These are phyloP conservation scores for Entophlyctis luteolus DNA, from an alignment of 192 early-diverging fungal species.

Conservation along the genomic window DNA sequence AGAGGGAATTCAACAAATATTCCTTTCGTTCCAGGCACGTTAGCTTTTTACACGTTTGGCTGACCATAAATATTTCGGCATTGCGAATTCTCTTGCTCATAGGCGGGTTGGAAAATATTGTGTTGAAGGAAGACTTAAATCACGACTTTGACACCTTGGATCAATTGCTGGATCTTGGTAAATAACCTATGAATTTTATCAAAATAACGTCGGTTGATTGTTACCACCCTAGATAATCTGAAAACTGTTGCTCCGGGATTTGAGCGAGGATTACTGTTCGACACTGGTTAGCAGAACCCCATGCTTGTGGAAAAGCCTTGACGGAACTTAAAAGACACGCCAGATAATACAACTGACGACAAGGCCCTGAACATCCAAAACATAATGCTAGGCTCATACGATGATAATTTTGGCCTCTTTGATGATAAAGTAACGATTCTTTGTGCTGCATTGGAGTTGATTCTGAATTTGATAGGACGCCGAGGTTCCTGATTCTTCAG, in stretches of 20 bases:
- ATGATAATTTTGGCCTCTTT: constrained; percentile 30
- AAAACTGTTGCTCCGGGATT: constrained; percentile 69
- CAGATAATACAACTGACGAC: neutral
- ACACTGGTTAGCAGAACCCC: no score
- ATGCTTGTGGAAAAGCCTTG: no score
- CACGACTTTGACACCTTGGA: constrained; percentile 30
- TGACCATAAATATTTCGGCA: neutral
- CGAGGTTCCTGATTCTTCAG: neutral
- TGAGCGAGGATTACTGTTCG: constrained; percentile 58
- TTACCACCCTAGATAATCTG: constrained; percentile 38
- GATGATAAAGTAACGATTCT: constrained; percentile 1
- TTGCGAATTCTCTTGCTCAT: neutral
- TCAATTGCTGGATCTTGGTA: constrained; percentile 31
- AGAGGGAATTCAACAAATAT: constrained; percentile 63
- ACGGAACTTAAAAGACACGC: neutral
- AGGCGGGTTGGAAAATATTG: constrained; percentile 53
- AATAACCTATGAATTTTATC: no score
- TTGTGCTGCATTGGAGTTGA: neutral
- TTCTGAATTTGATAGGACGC: neutral
- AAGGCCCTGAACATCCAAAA: constrained; percentile 11
- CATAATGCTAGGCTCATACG: constrained; percentile 8
- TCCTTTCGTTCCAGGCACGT: constrained; percentile 75
- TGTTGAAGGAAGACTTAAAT: constrained; percentile 31
- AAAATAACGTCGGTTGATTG: no score
- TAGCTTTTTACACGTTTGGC: neutral